Conservation (phyloP, 768 basidiomycete species). For the Tulasnella sp. region DNA sequence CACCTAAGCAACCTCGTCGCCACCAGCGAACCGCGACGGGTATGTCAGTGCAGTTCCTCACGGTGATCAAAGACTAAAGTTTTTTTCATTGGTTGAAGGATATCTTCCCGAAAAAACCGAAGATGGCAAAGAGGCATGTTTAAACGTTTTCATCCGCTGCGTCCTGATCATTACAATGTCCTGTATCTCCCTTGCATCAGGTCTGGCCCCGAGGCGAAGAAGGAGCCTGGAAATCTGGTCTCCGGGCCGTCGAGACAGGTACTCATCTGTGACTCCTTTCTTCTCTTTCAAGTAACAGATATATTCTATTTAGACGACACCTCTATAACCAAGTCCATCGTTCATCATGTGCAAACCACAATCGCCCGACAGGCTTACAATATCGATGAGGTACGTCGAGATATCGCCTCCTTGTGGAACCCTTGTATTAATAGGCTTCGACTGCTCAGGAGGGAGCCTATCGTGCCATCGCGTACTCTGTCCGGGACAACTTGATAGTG, state of each 20-base stretch:
- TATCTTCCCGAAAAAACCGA: constrained; percentile 74
- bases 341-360: constrained; percentile 81
- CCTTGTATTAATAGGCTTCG: not conserved
- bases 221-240: constrained; percentile 33
- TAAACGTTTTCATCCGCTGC: too few relatives aligned
- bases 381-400: constrained; percentile 47
- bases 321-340: constrained; percentile 66
- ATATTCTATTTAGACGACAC: constrained; percentile 45
- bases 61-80: not conserved
- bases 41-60: constrained; percentile 20
- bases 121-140: constrained; percentile 55
- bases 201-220: constrained; percentile 81
- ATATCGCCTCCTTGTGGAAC: not conserved
- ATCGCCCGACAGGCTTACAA: constrained; percentile 90
- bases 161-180: too few relatives aligned
- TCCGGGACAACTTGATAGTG: constrained; percentile 82
- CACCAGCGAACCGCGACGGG: constrained; percentile 59
- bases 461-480: constrained; percentile 84
- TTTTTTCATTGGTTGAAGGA: constrained; percentile 42
- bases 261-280: too few relatives aligned
- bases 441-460: constrained; percentile 66
- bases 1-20: constrained; percentile 41
- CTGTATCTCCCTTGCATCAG: not conserved
- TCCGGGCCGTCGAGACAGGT: constrained; percentile 28
- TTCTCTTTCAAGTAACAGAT: not conserved